Evolutionary conservation across 2,329 filamentous ascomycete species (phyloP).

Genomic region (Verticillium klebahnii): DNA sequence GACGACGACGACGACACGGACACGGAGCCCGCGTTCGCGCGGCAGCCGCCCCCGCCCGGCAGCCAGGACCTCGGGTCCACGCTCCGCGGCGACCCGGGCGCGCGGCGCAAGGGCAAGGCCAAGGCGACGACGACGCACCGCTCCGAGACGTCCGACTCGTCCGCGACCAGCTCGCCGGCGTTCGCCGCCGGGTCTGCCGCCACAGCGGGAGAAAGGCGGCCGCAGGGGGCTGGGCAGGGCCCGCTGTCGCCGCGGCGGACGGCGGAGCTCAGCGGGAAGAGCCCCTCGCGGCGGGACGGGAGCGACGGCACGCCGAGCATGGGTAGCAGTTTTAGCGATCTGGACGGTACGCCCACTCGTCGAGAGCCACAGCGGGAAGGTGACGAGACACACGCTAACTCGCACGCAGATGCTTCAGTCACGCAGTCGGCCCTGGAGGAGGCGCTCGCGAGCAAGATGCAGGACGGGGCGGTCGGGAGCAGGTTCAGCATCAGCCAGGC

Average conservation of each 20-base stretch:
- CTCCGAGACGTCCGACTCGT: slow-evolving; percentile 60
- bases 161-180: slow-evolving; percentile 44
- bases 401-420: slow-evolving; percentile 63
- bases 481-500: slow-evolving; percentile 68
- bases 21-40: slow-evolving; percentile 51
- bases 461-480: slow-evolving; percentile 52
- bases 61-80: slow-evolving; percentile 48
- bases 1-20: slow-evolving; percentile 53
- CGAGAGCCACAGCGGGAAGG: no score
- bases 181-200: slow-evolving; percentile 21
- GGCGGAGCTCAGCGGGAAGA: slow-evolving; percentile 52
- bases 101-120: slow-evolving; percentile 18
- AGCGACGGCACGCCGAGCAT: slow-evolving; percentile 75
- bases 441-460: slow-evolving; percentile 68
- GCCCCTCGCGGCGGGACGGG: slow-evolving; percentile 51
- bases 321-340: slow-evolving; percentile 82
- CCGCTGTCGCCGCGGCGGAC: slow-evolving; percentile 56
- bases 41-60: slow-evolving; percentile 27
- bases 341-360: slow-evolving; percentile 56
- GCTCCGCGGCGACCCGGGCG: slow-evolving; percentile 39
- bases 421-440: slow-evolving; percentile 79
- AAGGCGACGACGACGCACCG: slow-evolving; percentile 28
- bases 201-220: slow-evolving; percentile 26
- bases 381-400: background rate
- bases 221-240: slow-evolving; percentile 21